Evolutionary conservation across 768 basidiomycete species (phyloP), one percentile per base, ranked within the genome.

Genomic region (Ramaria sp.): DNA sequence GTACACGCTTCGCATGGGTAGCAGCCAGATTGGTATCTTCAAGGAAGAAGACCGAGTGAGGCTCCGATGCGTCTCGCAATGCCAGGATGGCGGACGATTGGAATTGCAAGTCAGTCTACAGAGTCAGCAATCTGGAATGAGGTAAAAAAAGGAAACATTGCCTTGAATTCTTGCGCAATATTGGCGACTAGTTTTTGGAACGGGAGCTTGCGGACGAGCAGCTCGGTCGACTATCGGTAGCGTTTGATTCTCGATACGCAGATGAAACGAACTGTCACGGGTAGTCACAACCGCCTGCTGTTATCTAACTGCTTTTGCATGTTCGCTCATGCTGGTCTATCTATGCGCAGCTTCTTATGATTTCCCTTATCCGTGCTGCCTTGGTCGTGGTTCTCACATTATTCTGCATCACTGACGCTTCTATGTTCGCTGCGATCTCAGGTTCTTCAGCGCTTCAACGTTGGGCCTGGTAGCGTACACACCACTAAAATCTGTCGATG

Each of bases 1-100:
- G 81, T 83, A 66, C 65, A 59, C 66, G 62, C 68, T 82, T 81
- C 38, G 80, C 79, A 61, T 81, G 79, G 60, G 80, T 80, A 57
- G 79, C 80, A 59, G 78, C 79, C 63, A 83, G 68, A 67, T 82
- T 82, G 62, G 81, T 82, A 67, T 83, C 82, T 65, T 84, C 83
- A 63, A 84, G 84, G 55, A 86, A 72, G 46, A 83, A 84, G 62
- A 85, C 83, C 50, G 86, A 80, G 72, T 86, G 84, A 38, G 83
- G 43, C 65, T 80, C 78, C 15, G 77, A 75, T 11, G 81, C 81
- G 67, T 84, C 82, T 67, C 83, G 82, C 45, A 84, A 75, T 37
- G 82, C 83, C 72, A 80, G 78, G 45, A 85, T 78, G 57, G 82
- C 82, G 24, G 81, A 82, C 13, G 82, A 83, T 73, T 84, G 82